Conservation (phyloP, 805 yeast genomes). For the Saccharomycopsis olivae region DNA sequence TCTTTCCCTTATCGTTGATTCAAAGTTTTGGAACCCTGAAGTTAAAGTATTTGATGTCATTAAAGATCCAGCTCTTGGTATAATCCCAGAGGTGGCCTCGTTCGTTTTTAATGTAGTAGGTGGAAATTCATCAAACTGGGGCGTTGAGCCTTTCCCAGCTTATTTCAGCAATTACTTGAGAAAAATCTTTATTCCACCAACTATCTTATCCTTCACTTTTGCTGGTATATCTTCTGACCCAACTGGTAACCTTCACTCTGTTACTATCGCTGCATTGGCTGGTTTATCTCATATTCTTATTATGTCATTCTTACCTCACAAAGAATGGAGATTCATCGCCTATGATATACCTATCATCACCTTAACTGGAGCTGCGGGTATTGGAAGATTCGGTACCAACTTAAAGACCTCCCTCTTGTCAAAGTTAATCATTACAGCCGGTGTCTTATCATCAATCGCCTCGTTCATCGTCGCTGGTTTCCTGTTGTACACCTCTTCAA, state of each 20-base stretch:
- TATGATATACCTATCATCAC: conserved; percentile 66
- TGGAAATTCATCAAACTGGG: conserved; percentile 76
- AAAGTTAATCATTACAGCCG: conserved; percentile 18
- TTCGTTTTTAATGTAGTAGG: conserved; percentile 66
- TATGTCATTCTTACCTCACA: conserved; percentile 80
- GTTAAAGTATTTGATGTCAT: conserved; percentile 39
- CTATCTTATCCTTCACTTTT: conserved; percentile 56
- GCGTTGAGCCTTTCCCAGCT: conserved; percentile 60
- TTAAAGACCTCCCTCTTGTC: conserved; percentile 18
- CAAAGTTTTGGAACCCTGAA: conserved; percentile 91
- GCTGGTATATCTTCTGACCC: conserved; percentile 75
- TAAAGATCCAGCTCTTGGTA: conserved; percentile 23
- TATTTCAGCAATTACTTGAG: conserved; percentile 46
- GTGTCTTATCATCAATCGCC: conserved; percentile 15
- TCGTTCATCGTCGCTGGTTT: conserved; percentile 32
- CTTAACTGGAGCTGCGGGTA: conserved; percentile 52
- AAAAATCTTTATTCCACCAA: conserved; percentile 41
- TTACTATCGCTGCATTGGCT: conserved; percentile 40
- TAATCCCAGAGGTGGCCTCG: conserved; percentile 69
- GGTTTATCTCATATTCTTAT: conserved; percentile 44
- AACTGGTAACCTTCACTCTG: conserved; percentile 24
- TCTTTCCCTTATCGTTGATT: conserved; percentile 46
- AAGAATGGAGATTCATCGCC: conserved; percentile 86
- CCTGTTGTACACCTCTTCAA: conserved; percentile 53
- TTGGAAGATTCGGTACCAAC: conserved; percentile 29